Percentiles rank a stretch among this genome's conserved stretches.
These are phyloP conservation scores for Chlorella sp. DNA, from an alignment of 139 green algal species.

Conservation along the genomic window DNA sequence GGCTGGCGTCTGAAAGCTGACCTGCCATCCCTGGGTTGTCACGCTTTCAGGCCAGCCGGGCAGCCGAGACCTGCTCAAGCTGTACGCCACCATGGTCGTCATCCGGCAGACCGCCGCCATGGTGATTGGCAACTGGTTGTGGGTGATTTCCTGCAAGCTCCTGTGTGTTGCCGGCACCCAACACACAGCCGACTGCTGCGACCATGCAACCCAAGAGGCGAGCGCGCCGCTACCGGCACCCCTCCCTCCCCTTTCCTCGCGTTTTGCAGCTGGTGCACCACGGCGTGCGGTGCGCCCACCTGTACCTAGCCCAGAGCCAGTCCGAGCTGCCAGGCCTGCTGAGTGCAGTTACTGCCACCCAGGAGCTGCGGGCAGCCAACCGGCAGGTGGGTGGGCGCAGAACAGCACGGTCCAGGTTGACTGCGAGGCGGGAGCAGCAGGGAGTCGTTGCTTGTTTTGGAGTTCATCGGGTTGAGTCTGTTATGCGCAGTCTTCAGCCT, in stretches of 20 bases:
- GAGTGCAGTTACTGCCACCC: neutral
- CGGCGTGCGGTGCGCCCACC: slow-evolving; percentile 45
- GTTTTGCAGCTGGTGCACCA: slow-evolving; percentile 37
- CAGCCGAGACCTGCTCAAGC: slow-evolving; percentile 27
- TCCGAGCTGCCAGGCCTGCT: slow-evolving; percentile 30
- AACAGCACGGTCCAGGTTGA: neutral
- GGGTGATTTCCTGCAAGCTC: too few species aligned
- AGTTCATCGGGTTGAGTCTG: too few species aligned
- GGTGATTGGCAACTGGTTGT: too few species aligned
- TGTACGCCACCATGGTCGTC: slow-evolving; percentile 39
- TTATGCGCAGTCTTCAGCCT: too few species aligned
- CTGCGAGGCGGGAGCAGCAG: too few species aligned
- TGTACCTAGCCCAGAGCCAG: slow-evolving; percentile 53
- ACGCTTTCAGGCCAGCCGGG: neutral
- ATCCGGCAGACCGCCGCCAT: slow-evolving; percentile 45
- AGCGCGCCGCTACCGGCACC: too few species aligned
- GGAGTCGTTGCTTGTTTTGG: too few species aligned
- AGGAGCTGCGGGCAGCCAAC: slow-evolving; percentile 8
- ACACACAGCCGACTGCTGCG: too few species aligned
- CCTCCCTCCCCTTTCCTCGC: too few species aligned
- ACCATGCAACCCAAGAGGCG: too few species aligned
- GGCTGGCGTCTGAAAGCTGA: too few species aligned
- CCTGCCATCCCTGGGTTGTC: neutral
- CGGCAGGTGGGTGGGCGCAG: neutral
- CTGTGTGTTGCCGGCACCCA: too few species aligned